These are phyloP conservation scores for Crepidotus variabilis DNA, from an alignment of 768 basidiomycete genomes.

Conservation along the genomic window DNA sequence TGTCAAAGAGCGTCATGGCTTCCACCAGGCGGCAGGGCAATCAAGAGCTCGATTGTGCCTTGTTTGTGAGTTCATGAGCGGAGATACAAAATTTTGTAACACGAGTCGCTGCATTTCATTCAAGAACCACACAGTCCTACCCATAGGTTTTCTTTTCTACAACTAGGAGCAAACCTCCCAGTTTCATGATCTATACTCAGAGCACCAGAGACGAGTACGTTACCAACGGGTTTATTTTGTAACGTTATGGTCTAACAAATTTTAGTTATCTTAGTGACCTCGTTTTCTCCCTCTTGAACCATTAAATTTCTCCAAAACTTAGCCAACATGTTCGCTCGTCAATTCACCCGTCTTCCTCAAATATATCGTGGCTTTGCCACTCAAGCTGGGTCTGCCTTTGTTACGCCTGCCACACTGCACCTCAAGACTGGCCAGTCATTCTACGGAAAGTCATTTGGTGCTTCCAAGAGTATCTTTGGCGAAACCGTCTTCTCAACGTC, in stretches of 20 bases:
- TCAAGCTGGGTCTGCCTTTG: slow-evolving; percentile 44
- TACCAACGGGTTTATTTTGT: neutral
- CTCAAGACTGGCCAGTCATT: slow-evolving; percentile 94
- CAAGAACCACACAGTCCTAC: slow-evolving; percentile 10
- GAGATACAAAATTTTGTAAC: slow-evolving; percentile 4
- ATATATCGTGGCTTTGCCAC: slow-evolving; percentile 65
- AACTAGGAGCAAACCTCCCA: slow-evolving; percentile 21
- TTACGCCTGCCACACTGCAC: slow-evolving; percentile 80
- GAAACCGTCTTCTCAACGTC: slow-evolving; percentile 99
- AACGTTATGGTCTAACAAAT: neutral
- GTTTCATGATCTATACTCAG: slow-evolving; percentile 80
- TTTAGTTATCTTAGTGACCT: slow-evolving; percentile 86
- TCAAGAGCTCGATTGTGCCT: neutral
- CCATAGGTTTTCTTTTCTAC: slow-evolving; percentile 8
- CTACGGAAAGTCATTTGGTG: slow-evolving; percentile 85
- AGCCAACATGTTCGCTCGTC: slow-evolving; percentile 53
- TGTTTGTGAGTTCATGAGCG: slow-evolving; percentile 2
- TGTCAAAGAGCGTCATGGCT: no score
- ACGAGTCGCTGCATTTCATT: slow-evolving; percentile 1
- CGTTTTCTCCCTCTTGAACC: slow-evolving; percentile 69
- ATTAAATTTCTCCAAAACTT: slow-evolving; percentile 23
- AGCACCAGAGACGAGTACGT: slow-evolving; percentile 87
- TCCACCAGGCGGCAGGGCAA: no score
- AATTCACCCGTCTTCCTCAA: slow-evolving; percentile 44
- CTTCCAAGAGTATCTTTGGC: slow-evolving; percentile 81